phyloP scores from a whole-genome alignment of 1,139 yeast species.

The Taphrina sp. region DNA sequence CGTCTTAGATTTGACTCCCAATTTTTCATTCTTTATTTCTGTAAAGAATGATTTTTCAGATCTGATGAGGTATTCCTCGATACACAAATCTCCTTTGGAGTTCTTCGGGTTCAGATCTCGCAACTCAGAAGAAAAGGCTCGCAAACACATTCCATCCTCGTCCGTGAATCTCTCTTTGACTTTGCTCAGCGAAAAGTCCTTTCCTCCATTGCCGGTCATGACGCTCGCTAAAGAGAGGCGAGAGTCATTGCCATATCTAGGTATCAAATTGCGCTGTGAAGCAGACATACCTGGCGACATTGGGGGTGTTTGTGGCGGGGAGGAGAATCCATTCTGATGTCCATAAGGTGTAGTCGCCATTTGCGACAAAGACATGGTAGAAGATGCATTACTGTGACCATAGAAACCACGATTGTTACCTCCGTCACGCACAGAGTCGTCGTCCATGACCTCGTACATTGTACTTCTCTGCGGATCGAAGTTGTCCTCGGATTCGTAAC shows the following conservation, averaged over 20 bases:
- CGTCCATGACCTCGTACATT: conserved; percentile 28
- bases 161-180: conserved; percentile 33
- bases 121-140: conserved; percentile 29
- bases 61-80: conserved; percentile 33
- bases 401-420: conserved; percentile 13
- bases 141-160: conserved; percentile 34
- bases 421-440: conserved; percentile 28
- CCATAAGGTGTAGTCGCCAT: conserved; percentile 26
- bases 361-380: conserved; percentile 28
- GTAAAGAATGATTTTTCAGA: conserved; percentile 33
- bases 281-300: conserved; percentile 29
- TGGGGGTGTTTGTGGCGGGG: conserved; percentile 31
- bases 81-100: conserved; percentile 34
- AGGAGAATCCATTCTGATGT: conserved; percentile 15
- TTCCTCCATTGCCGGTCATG: conserved; percentile 32
- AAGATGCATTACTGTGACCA: conserved; percentile 30
- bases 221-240: conserved; percentile 35
- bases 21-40: conserved; percentile 25
- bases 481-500: conserved; percentile 29
- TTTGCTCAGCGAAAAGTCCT: conserved; percentile 33
- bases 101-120: conserved; percentile 32
- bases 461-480: conserved; percentile 31
- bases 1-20: conserved; percentile 30
- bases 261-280: conserved; percentile 26
- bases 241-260: conserved; percentile 31